Percentiles rank a stretch among this genome's conserved stretches.
phyloP scores from a whole-genome alignment of 2,329 filamentous ascomycete species.

The Ceratocystis eucalypticola region DNA sequence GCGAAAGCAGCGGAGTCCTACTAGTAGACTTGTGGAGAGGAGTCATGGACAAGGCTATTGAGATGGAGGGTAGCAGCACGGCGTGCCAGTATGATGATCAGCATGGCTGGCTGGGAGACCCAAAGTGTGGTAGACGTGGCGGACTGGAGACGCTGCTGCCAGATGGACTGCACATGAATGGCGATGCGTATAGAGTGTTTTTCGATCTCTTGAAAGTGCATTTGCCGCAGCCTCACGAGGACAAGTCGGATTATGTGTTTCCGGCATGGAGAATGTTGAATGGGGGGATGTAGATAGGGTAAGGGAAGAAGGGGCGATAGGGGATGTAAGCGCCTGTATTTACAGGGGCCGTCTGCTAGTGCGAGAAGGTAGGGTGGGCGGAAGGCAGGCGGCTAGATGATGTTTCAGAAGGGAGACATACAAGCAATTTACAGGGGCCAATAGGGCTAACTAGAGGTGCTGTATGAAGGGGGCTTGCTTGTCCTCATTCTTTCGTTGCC shows the following conservation, averaged over 20 bases:
- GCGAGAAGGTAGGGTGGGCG: background rate
- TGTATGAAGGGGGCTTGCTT: background rate
- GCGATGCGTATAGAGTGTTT: slow-evolving; percentile 40
- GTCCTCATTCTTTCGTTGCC: too few species aligned
- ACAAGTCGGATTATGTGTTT: slow-evolving; percentile 31
- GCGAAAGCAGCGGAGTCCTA: slow-evolving; percentile 50
- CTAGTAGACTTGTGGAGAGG: slow-evolving; percentile 70
- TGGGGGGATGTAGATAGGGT: background rate
- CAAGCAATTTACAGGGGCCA: background rate
- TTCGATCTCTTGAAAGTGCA: slow-evolving; percentile 33
- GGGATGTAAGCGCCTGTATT: background rate
- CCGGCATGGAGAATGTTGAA: slow-evolving; percentile 35
- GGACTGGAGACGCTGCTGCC: slow-evolving; percentile 40
- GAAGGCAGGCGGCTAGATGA: background rate
- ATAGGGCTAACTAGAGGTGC: too few species aligned
- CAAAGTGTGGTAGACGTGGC: slow-evolving; percentile 36
- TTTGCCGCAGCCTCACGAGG: slow-evolving; percentile 34
- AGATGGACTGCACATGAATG: slow-evolving; percentile 45
- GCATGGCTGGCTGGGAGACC: slow-evolving; percentile 39
- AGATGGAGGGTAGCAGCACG: slow-evolving; percentile 29
- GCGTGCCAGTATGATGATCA: slow-evolving; percentile 33
- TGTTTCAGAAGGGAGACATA: background rate
- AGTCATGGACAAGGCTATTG: slow-evolving; percentile 57
- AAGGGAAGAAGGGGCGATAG: background rate
- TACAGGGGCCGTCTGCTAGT: background rate